Percentiles rank a stretch among this genome's conserved stretches.
These are phyloP conservation scores for Trichoderma breve DNA, from an alignment of 2,329 filamentous ascomycete genomes.

Conservation along the genomic window DNA sequence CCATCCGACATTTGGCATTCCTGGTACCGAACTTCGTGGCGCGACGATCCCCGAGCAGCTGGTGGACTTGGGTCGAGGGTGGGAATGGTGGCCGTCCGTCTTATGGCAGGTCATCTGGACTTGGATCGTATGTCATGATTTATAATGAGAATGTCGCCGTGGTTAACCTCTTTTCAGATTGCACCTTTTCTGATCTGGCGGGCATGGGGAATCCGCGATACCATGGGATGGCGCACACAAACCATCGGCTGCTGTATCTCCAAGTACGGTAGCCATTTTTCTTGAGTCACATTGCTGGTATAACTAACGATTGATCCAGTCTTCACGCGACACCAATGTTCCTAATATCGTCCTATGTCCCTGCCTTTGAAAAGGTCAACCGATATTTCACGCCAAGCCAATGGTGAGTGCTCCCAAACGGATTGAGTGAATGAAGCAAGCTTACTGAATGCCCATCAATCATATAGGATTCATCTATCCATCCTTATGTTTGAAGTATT, in stretches of 20 bases:
- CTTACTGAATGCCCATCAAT: background rate
- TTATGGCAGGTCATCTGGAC: constrained; percentile 56
- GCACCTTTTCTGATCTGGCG: constrained; percentile 53
- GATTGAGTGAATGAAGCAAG: constrained; percentile 36
- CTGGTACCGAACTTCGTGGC: constrained; percentile 36
- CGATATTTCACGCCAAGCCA: constrained; percentile 54
- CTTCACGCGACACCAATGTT: constrained; percentile 64
- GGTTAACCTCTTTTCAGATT: constrained; percentile 30
- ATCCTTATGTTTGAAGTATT: constrained; percentile 60
- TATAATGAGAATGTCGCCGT: background rate
- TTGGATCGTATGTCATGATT: constrained; percentile 40
- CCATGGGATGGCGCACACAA: constrained; percentile 56
- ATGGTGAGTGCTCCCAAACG: constrained; percentile 48
- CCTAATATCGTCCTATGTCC: constrained; percentile 54
- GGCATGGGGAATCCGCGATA: constrained; percentile 53
- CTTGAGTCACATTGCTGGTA: accelerated
- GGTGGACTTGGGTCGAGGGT: constrained; percentile 46
- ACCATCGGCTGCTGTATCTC: constrained; percentile 43
- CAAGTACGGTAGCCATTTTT: constrained; percentile 26
- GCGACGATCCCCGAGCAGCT: constrained; percentile 40
- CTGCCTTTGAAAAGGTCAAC: constrained; percentile 50
- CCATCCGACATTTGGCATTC: constrained; percentile 50
- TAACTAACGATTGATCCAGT: constrained; percentile 31
- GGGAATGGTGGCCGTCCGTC: constrained; percentile 60
- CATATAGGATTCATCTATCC: constrained; percentile 45